Conservation (phyloP, 108 stramenopile species). For the Craspedostauros australis region DNA sequence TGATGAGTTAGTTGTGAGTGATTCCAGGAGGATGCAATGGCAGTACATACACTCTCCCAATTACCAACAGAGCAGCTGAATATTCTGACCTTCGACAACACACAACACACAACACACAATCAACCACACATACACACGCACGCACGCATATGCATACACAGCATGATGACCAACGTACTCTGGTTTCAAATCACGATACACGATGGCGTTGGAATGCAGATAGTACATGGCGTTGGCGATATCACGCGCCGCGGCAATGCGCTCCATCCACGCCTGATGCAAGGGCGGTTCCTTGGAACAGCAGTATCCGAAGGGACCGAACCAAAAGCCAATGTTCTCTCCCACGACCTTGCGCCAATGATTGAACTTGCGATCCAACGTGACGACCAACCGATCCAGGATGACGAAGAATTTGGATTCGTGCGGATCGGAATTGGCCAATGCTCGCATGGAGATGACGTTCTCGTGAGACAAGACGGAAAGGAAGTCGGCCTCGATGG, state of each 20-base stretch:
- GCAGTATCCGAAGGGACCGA: conserved; percentile 68
- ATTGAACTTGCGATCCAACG: conserved; percentile 69
- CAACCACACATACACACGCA: too few species aligned
- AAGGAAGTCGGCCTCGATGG: conserved; percentile 81
- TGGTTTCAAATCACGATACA: conserved; percentile 65
- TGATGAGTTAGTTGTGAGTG: too few species aligned
- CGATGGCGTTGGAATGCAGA: conserved; percentile 62
- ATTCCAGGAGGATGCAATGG: too few species aligned
- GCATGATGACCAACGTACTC: too few species aligned
- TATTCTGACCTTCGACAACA: too few species aligned
- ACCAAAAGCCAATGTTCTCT: conserved; percentile 50
- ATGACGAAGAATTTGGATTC: conserved; percentile 77
- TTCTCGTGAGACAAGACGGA: conserved; percentile 55
- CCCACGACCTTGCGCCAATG: conserved; percentile 66
- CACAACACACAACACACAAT: too few species aligned
- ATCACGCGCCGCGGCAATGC: conserved; percentile 53
- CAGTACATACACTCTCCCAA: too few species aligned
- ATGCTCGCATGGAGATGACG: conserved; percentile 70
- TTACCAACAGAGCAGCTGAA: too few species aligned
- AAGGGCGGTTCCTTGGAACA: conserved; percentile 64
- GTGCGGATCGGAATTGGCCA: conserved; percentile 77
- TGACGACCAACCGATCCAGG: conserved; percentile 58
- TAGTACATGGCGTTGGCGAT: conserved; percentile 75
- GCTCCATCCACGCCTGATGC: conserved; percentile 71
- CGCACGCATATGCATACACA: background rate